A percentile compares a stretch with the other conserved stretches of the same genome.
Conservation (phyloP, 768 basidiomycete genomes). For the Naganishia randhawae region DNA sequence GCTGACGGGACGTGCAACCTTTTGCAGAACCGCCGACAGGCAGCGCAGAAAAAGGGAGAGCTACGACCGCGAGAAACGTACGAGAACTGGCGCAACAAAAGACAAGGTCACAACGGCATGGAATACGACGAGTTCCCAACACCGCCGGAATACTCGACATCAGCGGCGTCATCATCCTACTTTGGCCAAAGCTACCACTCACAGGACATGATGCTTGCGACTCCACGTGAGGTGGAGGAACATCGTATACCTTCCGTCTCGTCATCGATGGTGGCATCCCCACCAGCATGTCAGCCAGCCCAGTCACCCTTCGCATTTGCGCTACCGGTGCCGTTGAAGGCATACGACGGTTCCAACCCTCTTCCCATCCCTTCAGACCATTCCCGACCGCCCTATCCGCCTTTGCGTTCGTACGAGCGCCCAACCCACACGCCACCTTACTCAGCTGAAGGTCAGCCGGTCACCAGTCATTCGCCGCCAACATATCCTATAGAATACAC, state of each 20-base stretch:
- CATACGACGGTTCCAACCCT: not conserved
- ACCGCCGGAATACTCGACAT: slow-evolving; percentile 2
- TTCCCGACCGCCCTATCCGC: not conserved
- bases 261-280: slow-evolving; percentile 2
- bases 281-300: not conserved
- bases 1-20: not conserved
- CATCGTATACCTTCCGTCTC: slow-evolving; percentile 1
- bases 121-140: slow-evolving; percentile 3
- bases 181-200: slow-evolving; percentile 7
- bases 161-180: slow-evolving; percentile 1
- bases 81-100: not conserved
- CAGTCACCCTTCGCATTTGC: slow-evolving; percentile 7
- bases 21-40: slow-evolving; percentile 9
- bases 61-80: slow-evolving; percentile 13
- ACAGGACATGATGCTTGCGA: slow-evolving; percentile 5
- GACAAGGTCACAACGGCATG: not conserved
- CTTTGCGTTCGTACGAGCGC: not conserved
- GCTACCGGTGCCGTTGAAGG: not conserved
- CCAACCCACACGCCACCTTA: not conserved
- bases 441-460: not conserved
- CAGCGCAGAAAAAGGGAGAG: slow-evolving; percentile 16
- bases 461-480: not conserved
- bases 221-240: slow-evolving; percentile 3
- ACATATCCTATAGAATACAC: not conserved
- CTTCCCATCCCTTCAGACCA: not conserved